Evolutionary conservation across 2,329 filamentous ascomycete species (phyloP), one percentile per base, ranked within the genome.

Genomic region (Pestalotiopsis sp.): DNA sequence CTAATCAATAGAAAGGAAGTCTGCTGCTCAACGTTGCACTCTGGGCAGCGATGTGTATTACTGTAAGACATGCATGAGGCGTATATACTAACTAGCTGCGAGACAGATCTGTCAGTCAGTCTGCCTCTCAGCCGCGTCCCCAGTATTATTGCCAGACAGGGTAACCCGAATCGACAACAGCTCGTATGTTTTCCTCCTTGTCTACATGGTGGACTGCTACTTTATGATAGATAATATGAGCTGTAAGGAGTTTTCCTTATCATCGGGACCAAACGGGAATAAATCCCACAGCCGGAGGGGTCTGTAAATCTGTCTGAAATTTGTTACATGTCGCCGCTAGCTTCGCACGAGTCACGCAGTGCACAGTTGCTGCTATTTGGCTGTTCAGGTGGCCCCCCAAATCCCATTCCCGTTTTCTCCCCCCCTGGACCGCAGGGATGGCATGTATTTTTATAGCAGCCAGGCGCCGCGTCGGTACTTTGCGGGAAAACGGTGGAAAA

Each of bases 291-390:
- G 45, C 14, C 11, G 45, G 9, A n/a, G 45, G 45, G 45, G 45
- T 17, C 20, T n/a, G 45, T 52, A 52, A 52, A 52, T 52, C 45
- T 62, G 59, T 20, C 27, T 62, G 25, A 36, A 62, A 36, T 36
- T 36, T 62, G 59, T 62, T 39, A 39, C 59, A 62, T 62, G n/a
- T 27, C 27, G 59, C 57, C 45, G 45, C 45, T 52, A 52, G 27
- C 59, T 62, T 36, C 31, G 59, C 59, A 39, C 59, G 59, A 62
- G 59, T 62, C 59, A 62, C 59, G 59, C 59, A 62, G 31, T 14
- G 45, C 45, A 52, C 45, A 52, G 17, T n/a, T 52, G 45, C 17
- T 52, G 45, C 45, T 52, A 20, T 52, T 49, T 52, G 17, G 45
- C 17, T 52, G 45, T 52, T 52, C 25, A 36, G 36, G 27, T 20